These are phyloP conservation scores for Kluyveromyces sp. DNA, from an alignment of 1,139 yeast genomes.

Conservation along the genomic window DNA sequence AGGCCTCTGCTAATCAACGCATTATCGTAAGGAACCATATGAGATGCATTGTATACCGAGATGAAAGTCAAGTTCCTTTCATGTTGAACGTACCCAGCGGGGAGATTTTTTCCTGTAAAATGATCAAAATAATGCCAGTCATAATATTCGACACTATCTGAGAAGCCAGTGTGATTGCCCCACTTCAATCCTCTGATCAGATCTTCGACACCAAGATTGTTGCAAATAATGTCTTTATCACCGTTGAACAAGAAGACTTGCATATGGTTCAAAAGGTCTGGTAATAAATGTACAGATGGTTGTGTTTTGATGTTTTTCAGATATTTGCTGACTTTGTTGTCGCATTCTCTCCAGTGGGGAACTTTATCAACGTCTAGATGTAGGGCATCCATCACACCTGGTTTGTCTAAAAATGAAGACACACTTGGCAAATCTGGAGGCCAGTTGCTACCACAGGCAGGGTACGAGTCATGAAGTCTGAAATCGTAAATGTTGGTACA, in stretches of 20 bases:
- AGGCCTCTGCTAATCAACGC: conserved; percentile 67
- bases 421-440: conserved; percentile 65
- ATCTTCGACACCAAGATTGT: conserved; percentile 66
- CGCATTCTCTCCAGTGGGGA: conserved; percentile 70
- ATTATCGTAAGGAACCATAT: conserved; percentile 90
- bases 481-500: conserved; percentile 84
- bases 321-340: conserved; percentile 44
- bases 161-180: conserved; percentile 60
- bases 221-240: conserved; percentile 83
- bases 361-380: conserved; percentile 38
- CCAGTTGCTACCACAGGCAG: conserved; percentile 94
- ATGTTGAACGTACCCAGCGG: conserved; percentile 46
- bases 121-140: conserved; percentile 44
- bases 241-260: conserved; percentile 78
- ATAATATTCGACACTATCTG: conserved; percentile 32
- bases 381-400: conserved; percentile 52
- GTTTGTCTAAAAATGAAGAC: conserved; percentile 50
- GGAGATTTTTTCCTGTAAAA: conserved; percentile 36
- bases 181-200: conserved; percentile 57
- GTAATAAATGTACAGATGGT: conserved; percentile 62
- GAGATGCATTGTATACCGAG: conserved; percentile 69
- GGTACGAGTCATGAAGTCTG: conserved; percentile 61
- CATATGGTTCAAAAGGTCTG: conserved; percentile 48
- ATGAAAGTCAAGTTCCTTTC: conserved; percentile 76
- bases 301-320: conserved; percentile 48